Base-by-base conservation (phyloP, 2,329 filamentous ascomycete genomes). In the Ampelomyces quisqualis region DNA sequence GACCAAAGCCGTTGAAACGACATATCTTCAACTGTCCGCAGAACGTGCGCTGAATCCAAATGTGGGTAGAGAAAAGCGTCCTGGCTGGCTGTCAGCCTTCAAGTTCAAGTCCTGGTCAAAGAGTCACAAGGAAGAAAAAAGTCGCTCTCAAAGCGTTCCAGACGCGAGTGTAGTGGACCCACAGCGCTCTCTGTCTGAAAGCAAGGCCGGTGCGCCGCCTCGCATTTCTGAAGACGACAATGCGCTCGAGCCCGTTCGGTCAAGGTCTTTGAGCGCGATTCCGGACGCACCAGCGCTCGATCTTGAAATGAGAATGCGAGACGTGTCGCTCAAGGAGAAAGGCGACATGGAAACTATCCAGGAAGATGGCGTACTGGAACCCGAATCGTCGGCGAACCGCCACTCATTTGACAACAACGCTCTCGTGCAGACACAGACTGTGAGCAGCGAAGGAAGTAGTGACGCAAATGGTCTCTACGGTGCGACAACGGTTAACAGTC, bases 201-300 rank as follows among this genome's bases (percentile, higher is more conserved):
- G 44, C 26, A 29, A 50, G 30, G 31, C 28, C n/a, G 20, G 19
- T 4, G 40, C 37, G n/a, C 31, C 45, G 14, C 39, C 33, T 11
- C 19, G 27, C 11, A 11, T 32, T 17, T 40, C 46, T 6, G 50
- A 60, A 19, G 51, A 55, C 3, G 27, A 19, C 5, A 56, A 57
- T 17, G 36, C 33, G 5, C 54, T 68, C 1, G 50, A 56, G 30
- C 54, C 59, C 9, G 49, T 60, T 13, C 58, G 65, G 11, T 67
- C 65, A 7, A 65, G 68, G 33, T 66, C 62, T 3, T 47, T 68
- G 10, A 60, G 61, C 14, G 62, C 58, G 11, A 53, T 67, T 5
- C 55, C 62, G 8, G 57, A 55, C 22, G 51, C 52, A n/a, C 49
- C 48, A 4, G 42, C 55, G 7, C 37, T 57, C 6, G 50, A 58